Percentiles rank a stretch among this genome's conserved stretches.
phyloP scores from a whole-genome alignment of 192 early-diverging fungal genomes.

The Phycomyces blakesleeanus region DNA sequence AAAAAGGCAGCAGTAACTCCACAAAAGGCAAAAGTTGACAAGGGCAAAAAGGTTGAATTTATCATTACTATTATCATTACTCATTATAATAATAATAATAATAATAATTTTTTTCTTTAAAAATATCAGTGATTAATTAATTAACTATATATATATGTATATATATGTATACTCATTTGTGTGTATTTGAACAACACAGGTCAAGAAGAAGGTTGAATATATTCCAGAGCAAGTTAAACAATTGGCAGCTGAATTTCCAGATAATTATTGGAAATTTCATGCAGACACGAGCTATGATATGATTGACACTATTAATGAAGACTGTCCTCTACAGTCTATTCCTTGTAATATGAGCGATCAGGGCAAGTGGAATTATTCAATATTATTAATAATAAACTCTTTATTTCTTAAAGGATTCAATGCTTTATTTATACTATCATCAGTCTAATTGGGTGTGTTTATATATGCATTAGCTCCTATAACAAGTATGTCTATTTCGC shows the following conservation, averaged over 20 bases:
- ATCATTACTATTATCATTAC: too few species aligned
- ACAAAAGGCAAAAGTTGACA: not conserved
- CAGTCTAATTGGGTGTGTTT: too few species aligned
- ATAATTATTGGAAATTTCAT: slow-evolving; percentile 56
- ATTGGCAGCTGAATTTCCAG: slow-evolving; percentile 56
- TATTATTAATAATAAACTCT: too few species aligned
- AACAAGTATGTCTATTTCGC: slow-evolving; percentile 79
- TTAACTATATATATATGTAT: too few species aligned
- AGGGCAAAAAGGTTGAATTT: slow-evolving; percentile 1
- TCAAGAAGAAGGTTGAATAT: slow-evolving; percentile 30
- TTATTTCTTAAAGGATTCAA: too few species aligned
- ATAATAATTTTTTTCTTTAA: too few species aligned
- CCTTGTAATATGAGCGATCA: slow-evolving; percentile 69
- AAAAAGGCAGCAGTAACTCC: not conserved
- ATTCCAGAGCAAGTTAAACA: slow-evolving; percentile 48
- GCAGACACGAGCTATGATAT: slow-evolving; percentile 46
- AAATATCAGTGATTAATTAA: too few species aligned
- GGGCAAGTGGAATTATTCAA: slow-evolving; percentile 31
- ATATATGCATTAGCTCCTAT: slow-evolving; percentile 63
- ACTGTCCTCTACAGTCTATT: slow-evolving; percentile 63
- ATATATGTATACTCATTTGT: too few species aligned
- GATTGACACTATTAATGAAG: slow-evolving; percentile 65
- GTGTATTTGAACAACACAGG: too few species aligned
- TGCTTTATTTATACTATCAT: too few species aligned
- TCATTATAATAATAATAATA: too few species aligned